Percentiles rank a stretch among this genome's conserved stretches.
Conservation (phyloP, 2,329 filamentous ascomycete species). For the Curvularia eragrostidis region DNA sequence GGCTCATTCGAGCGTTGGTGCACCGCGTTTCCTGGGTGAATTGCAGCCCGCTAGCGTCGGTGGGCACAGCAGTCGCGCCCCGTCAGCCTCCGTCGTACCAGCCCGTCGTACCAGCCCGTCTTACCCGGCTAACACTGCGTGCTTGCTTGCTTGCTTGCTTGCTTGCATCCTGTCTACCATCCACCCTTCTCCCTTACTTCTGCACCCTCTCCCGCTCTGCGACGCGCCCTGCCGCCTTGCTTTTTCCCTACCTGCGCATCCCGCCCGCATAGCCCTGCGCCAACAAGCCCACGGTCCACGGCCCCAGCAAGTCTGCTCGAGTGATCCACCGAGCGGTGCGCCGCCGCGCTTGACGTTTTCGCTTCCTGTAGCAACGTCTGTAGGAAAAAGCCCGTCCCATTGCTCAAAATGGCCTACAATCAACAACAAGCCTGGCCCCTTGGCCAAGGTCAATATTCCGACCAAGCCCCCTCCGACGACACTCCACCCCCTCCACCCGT, state of each 20-base stretch:
- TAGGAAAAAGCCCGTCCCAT: conserved; percentile 6
- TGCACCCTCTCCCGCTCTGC: conserved; percentile 1
- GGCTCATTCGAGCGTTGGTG: conserved; percentile 6
- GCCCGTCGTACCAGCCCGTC: conserved; percentile 21
- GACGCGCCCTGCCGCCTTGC: conserved; percentile 1
- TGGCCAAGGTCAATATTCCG: conserved; percentile 27
- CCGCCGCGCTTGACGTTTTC: conserved; percentile 12
- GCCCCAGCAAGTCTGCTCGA: conserved; percentile 12
- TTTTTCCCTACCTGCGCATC: background rate
- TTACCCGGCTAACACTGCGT: conserved; percentile 13
- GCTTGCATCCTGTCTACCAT: conserved; percentile 2
- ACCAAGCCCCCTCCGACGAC: conserved; percentile 28
- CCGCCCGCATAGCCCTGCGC: background rate
- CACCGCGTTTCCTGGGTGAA: conserved; percentile 16
- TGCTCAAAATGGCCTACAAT: conserved; percentile 31
- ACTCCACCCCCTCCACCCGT: conserved; percentile 45
- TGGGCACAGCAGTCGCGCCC: conserved; percentile 11
- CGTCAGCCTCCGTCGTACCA: conserved; percentile 25
- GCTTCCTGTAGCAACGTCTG: conserved; percentile 17
- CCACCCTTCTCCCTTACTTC: background rate
- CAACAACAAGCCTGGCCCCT: conserved; percentile 31
- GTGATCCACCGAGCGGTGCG: conserved; percentile 23
- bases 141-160: conserved; percentile 13
- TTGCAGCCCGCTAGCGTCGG: conserved; percentile 12
- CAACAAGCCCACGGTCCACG: conserved; percentile 13